Evolutionary conservation across 2,329 filamentous ascomycete genomes (phyloP), one percentile per base, ranked within the genome.

Genomic region (Lachnellula subtilissima): DNA sequence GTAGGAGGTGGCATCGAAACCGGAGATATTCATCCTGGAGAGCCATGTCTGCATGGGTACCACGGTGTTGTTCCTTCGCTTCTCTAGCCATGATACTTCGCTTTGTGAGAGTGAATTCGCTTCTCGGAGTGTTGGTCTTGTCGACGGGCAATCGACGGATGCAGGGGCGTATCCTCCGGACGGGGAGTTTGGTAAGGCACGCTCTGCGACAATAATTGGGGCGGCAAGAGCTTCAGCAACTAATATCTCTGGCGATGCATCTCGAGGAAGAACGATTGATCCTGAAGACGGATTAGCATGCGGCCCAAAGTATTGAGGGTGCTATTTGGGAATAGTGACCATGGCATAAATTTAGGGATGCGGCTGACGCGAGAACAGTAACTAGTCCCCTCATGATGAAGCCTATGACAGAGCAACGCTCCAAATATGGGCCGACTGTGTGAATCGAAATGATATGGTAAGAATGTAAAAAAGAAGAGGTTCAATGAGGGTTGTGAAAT

Each of bases 1-100:
- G 69, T 94, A 97, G 1, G 74, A 69, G 1, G 76, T 77, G n/a
- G 85, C 86, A 71, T 96, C 86, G 59, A 97, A 93, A 57, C 81
- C 84, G n/a, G 81, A 74, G 60, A 97, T 92, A 64, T 84, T 84
- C 67, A 89, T 78, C 56, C 88, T 82, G 17, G 76, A 76, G 51
- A 97, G 78, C 62, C 96, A 84, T 17, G 87, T 79, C 54, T 79
- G 82, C 80, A 97, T 86, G n/a, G 89, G 85, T 9, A 83, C 73
- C 17, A 92, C 74, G 0, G 91, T 95, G 61, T 86, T 86, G 58
- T 83, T 82, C 60, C 91, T 82, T 56, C 93, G 83, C 58, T 77
- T 78, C 50, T 82, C 69, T 14, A 96, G 77, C 91, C 92, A 97
- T 68, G 80, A 74, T 40, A 77, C 79, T 74, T 97, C 93, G 54